Conservation (phyloP, 257 asterid species). For the Capsicum pubescens region DNA sequence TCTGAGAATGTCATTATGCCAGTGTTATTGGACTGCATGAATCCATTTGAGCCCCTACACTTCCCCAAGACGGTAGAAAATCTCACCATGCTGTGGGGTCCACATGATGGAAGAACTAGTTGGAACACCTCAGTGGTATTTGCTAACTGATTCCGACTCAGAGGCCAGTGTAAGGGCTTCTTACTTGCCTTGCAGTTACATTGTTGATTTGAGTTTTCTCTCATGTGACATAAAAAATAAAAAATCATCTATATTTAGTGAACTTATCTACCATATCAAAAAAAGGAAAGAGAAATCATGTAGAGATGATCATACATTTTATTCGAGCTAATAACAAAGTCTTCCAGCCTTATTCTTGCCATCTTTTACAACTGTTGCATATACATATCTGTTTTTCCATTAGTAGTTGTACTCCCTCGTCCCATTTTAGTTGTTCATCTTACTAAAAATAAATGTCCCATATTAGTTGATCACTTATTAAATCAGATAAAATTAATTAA, state of each 20-base stretch:
- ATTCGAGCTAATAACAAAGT: neutral
- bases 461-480: too few relatives aligned
- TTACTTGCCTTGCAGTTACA: neutral
- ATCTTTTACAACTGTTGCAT: neutral
- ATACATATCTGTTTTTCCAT: neutral
- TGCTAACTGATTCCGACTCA: neutral
- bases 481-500: too few relatives aligned
- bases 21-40: neutral
- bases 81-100: constrained; percentile 26
- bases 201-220: neutral
- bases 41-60: neutral
- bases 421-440: too few relatives aligned
- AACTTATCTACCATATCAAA: neutral
- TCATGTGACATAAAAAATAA: neutral
- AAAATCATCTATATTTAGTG: neutral
- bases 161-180: constrained; percentile 4
- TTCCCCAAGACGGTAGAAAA: neutral
- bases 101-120: constrained; percentile 4
- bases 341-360: neutral
- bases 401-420: neutral
- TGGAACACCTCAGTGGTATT: neutral
- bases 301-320: constrained; percentile 15
- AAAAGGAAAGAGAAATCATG: neutral
- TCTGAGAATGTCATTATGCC: neutral
- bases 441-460: too few relatives aligned